Percentiles rank a stretch among this genome's conserved stretches.
Evolutionary conservation across 192 early-diverging fungal genomes (phyloP).

Genomic region (Mortierella claussenii): DNA sequence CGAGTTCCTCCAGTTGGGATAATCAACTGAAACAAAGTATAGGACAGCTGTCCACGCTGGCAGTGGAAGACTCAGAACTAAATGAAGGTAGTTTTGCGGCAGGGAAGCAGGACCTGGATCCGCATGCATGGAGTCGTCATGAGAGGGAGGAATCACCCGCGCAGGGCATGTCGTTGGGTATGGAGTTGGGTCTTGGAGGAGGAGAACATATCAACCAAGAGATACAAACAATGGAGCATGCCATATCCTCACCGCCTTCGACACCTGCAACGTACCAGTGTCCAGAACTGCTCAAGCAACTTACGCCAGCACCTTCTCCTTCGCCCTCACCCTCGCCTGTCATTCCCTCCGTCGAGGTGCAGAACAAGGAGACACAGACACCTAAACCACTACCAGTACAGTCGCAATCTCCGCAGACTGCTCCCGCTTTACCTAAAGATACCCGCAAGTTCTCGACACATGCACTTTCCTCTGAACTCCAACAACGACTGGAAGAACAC

Average conservation of each 20-base stretch:
- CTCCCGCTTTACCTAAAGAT: constrained; percentile 8
- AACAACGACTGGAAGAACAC: constrained; percentile 47
- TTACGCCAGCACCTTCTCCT: constrained; percentile 30
- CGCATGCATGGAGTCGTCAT: not conserved
- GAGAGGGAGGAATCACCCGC: constrained; percentile 2
- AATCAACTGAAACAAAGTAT: constrained; percentile 3
- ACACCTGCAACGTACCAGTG: constrained; percentile 6
- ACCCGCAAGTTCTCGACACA: constrained; percentile 2
- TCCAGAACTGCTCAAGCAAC: constrained; percentile 10
- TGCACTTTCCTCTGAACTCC: constrained; percentile 16
- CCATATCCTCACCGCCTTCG: constrained; percentile 18
- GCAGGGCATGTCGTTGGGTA: constrained; percentile 19
- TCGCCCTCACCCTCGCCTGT: too few species aligned
- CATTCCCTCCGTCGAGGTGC: not conserved
- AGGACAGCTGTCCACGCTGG: constrained; percentile 29
- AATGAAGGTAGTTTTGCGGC: not conserved
- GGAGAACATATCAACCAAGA: too few species aligned
- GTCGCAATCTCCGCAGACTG: constrained; percentile 1
- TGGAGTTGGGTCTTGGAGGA: constrained; percentile 3
- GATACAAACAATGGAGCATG: not conserved
- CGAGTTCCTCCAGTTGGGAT: constrained; percentile 1
- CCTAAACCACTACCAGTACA: not conserved
- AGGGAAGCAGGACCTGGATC: constrained; percentile 8
- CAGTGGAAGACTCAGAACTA: constrained; percentile 30
- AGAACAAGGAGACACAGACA: constrained; percentile 15